Base-by-base conservation (phyloP, 2,329 filamentous ascomycete genomes). In the Fusarium sulawesiense region DNA sequence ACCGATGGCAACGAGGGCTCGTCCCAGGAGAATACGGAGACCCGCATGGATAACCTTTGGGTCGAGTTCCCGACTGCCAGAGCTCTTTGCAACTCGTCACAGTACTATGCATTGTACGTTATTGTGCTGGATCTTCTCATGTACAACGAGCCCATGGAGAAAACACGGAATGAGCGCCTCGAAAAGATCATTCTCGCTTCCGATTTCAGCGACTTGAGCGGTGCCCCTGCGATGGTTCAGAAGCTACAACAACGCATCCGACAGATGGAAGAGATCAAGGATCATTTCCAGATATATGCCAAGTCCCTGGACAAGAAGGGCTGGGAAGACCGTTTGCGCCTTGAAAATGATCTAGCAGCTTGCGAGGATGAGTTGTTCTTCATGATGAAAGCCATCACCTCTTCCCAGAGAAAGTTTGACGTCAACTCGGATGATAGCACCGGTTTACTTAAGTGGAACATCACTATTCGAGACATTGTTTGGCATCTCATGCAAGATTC, bases 151-250 rank as follows among this genome's bases (percentile, higher is more conserved):
- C 96, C 96, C 4, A 83, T 97, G 48, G 96, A 99, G 80, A 99
- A 99, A 86, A 97, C 95, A n/a, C 89, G 97, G 62, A 97, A 87
- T 75, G 97, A 99, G 81, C 90, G 93, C 37, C 84, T 99, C 18
- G 96, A 99, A 80, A 98, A 98, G 85, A 99, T 99, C 74, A 98
- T 99, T 90, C 88, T 99, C 50, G 96, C 95, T 3, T 98, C 96
- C 0, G 96, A 99, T 80, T 99, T 99, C 78, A 99, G 95, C 79
- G 96, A 99, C 78, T 86, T 99, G 45, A 91, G 93, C 60, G 97
- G 96, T 53, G 93, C 95, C 6, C 96, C 96, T 0, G 93, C 95
- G 78, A 95, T 97, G 89, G 94, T 99, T 30, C 91, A 92, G 77
- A 92, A 90, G 76, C 86, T 99, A 27, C 96, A 99, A 79, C 92